phyloP scores from a whole-genome alignment of 139 green algal species.

The Tetraselmis chui region DNA sequence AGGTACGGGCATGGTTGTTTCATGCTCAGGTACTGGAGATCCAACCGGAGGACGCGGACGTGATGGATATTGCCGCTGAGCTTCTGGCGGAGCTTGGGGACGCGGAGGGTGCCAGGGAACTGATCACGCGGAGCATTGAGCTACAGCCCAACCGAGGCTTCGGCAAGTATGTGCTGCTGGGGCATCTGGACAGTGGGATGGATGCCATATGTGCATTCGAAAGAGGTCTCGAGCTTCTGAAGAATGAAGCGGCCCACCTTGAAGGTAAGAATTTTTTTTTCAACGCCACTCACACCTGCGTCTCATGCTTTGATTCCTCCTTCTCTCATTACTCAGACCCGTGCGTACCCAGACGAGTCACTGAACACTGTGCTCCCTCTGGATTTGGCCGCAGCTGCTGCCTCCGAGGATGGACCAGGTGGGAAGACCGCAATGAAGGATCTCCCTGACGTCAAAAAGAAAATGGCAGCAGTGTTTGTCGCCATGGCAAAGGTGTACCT shows the following conservation, averaged over 20 bases:
- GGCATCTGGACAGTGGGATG: conserved; percentile 11
- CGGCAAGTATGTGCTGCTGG: conserved; percentile 18
- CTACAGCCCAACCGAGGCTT: neutral
- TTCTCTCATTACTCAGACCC: too few species aligned
- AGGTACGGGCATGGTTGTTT: too few species aligned
- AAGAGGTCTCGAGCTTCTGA: conserved; percentile 12
- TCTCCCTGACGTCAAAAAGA: neutral
- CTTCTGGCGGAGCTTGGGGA: conserved; percentile 15
- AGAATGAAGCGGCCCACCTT: neutral
- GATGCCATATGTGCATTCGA: conserved; percentile 8
- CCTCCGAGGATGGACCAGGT: neutral
- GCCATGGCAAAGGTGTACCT: conserved; percentile 18
- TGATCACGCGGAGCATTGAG: conserved; percentile 7
- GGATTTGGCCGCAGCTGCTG: neutral
- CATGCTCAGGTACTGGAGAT: conserved; percentile 10
- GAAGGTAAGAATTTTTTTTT: neutral
- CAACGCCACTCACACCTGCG: too few species aligned
- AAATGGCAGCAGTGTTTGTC: conserved; percentile 7
- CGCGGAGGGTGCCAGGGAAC: conserved; percentile 11
- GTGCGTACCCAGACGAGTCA: too few species aligned
- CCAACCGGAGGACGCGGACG: conserved; percentile 12
- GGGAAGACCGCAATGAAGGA: neutral
- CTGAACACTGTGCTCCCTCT: too few species aligned
- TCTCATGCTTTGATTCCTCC: too few species aligned
- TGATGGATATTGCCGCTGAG: conserved; percentile 12